Evolutionary conservation across 2,329 filamentous ascomycete genomes (phyloP).

Genomic region (Phaeosphaeriaceae sp.): DNA sequence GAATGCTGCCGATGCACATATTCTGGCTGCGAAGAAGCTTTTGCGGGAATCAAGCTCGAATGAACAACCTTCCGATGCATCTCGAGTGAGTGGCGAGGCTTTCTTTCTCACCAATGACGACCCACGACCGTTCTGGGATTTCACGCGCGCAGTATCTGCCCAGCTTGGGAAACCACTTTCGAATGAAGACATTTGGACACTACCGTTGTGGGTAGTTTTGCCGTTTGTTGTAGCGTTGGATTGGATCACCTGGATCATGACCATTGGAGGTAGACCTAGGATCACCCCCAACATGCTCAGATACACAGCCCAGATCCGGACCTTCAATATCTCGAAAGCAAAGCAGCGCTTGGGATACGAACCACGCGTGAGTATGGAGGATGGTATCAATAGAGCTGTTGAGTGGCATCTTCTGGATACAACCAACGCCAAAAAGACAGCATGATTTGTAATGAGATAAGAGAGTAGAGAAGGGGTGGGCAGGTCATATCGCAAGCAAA

Average conservation of each 20-base stretch:
- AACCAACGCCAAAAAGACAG: too few species aligned
- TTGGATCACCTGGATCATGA: not conserved
- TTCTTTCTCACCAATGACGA: conserved; percentile 23
- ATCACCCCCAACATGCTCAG: not conserved
- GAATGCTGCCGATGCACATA: not conserved
- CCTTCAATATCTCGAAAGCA: conserved; percentile 22
- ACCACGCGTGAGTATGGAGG: conserved; percentile 18
- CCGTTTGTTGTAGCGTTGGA: not conserved
- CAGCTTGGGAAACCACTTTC: not conserved
- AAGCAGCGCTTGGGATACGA: conserved; percentile 22
- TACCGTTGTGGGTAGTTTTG: not conserved
- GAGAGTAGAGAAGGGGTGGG: too few species aligned
- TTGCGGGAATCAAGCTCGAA: not conserved
- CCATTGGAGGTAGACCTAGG: not conserved
- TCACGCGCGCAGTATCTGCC: conserved; percentile 1
- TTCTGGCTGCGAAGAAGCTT: not conserved
- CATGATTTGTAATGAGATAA: too few species aligned
- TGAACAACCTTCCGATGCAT: not conserved
- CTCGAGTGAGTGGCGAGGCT: conserved; percentile 17
- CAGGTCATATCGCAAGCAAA: too few species aligned
- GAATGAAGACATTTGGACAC: not conserved
- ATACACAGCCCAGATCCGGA: not conserved
- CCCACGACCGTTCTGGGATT: conserved; percentile 21
- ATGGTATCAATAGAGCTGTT: conserved; percentile 16
- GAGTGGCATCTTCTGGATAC: conserved; percentile 17